Evolutionary conservation across 179 eudicot species (phyloP), one percentile per base, ranked within the genome.

Genomic region (Dionaea muscipula): DNA sequence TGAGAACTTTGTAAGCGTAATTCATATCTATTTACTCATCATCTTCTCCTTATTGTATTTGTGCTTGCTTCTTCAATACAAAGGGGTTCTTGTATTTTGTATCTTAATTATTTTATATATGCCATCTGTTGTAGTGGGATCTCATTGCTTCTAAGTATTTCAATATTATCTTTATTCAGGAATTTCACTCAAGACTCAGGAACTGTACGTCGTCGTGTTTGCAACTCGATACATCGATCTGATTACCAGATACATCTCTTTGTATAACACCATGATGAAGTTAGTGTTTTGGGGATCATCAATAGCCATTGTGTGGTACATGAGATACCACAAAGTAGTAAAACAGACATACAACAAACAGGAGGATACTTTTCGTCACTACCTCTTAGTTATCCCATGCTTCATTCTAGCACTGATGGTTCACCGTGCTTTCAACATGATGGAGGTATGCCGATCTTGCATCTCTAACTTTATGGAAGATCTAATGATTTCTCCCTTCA

Each of bases 291-390:
- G 68, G 38, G 73, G 58, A 22, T 64, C 67, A 33, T 68, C 77
- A 18, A 23, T 68, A 23, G 65, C 70, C 33, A 68, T 72, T 47
- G 73, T 72, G 23, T 72, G 73, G 69, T 72, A 63, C 56, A 66
- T 80, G 75, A 53, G 72, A 40, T 72, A 61, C 55, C 85, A 80
- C 53, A 72, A 65, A 55, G 80, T 72, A 18, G 82, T 80, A 28
- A 80, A 77, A 52, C 85, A 74, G 53, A 76, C 85, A 35, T 71
- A 79, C 72, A 68, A 53, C 71, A 74, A 69, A 41, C 61, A 55
- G 47, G 68, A 73, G 68, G 85, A 80, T 56, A 74, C 75, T n/a
- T 74, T 76, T 38, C 62, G 62, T 45, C 81, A 80, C 51, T 74
- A 76, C 59, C 61, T 65, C 53, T 60, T 76, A 46, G 24, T 74